phyloP scores from a whole-genome alignment of 1,139 yeast species.

The Zygoascus sp. region DNA sequence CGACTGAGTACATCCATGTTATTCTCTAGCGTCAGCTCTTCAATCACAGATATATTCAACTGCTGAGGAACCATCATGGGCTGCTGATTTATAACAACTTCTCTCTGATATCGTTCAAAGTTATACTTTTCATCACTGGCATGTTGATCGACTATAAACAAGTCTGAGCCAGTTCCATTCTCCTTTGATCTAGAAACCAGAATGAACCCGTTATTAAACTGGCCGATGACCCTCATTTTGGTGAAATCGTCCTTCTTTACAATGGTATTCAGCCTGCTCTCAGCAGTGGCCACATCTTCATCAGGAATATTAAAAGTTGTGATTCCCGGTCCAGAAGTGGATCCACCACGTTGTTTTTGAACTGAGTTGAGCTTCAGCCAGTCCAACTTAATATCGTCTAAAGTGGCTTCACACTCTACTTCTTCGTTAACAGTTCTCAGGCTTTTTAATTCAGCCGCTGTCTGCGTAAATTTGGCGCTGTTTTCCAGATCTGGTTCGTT shows the following conservation, averaged over 20 bases:
- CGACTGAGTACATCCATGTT: slow-evolving; percentile 51
- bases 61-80: slow-evolving; percentile 62
- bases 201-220: slow-evolving; percentile 87
- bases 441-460: not conserved
- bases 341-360: not conserved
- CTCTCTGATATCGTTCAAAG: slow-evolving; percentile 63
- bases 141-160: slow-evolving; percentile 92
- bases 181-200: slow-evolving; percentile 50
- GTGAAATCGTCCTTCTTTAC: slow-evolving; percentile 39
- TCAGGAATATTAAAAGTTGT: slow-evolving; percentile 7
- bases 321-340: slow-evolving; percentile 1
- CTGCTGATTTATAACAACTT: slow-evolving; percentile 60
- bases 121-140: slow-evolving; percentile 95
- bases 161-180: slow-evolving; percentile 41
- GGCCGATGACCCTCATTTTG: slow-evolving; percentile 78
- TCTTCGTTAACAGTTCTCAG: slow-evolving; percentile 3
- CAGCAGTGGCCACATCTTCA: slow-evolving; percentile 50
- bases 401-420: not conserved
- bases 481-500: not conserved
- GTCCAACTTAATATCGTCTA: slow-evolving; percentile 3
- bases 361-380: not conserved
- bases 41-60: slow-evolving; percentile 69
- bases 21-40: slow-evolving; percentile 65
- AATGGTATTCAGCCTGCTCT: slow-evolving; percentile 28
- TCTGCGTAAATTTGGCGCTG: not conserved